Percentiles rank a stretch among this genome's conserved stretches.
phyloP scores from a whole-genome alignment of 441 rosid genomes.

The Metrosideros polymorpha region DNA sequence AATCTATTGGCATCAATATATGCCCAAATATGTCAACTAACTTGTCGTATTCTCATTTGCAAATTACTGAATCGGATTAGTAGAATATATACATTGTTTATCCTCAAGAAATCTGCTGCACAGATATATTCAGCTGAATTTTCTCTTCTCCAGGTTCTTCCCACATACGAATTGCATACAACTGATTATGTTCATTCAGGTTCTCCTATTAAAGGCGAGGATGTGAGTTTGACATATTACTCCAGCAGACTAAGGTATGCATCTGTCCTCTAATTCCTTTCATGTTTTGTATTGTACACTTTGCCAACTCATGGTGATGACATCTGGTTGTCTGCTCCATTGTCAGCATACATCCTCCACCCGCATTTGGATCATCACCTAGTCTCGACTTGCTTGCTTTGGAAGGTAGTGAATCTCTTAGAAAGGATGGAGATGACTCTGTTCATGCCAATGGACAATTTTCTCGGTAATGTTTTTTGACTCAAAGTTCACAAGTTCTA shows the following conservation, averaged over 20 bases:
- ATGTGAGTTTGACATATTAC: background rate
- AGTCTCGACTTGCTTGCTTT: conserved; percentile 64
- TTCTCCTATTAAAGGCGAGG: background rate
- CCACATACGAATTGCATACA: background rate
- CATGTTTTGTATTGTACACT: background rate
- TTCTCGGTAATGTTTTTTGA: conserved; percentile 36
- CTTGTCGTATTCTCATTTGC: background rate
- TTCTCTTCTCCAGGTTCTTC: conserved; percentile 7
- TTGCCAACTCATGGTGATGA: background rate
- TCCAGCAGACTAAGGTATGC: conserved; percentile 1
- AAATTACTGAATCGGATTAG: background rate
- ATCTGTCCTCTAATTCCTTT: background rate
- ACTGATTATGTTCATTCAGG: conserved; percentile 2
- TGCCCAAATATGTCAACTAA: background rate
- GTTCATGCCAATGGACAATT: conserved; percentile 59
- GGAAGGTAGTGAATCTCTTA: conserved; percentile 18
- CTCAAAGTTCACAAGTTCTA: background rate
- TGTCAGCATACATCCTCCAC: conserved; percentile 69
- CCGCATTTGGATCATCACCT: conserved; percentile 71
- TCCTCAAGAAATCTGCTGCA: background rate
- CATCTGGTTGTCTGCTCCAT: conserved; percentile 10
- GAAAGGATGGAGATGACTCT: conserved; percentile 42
- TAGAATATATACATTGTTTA: background rate
- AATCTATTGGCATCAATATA: background rate
- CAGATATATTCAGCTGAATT: background rate